These are phyloP conservation scores for Colletotrichum spinosum DNA, from an alignment of 2,329 filamentous ascomycete species.

Conservation along the genomic window DNA sequence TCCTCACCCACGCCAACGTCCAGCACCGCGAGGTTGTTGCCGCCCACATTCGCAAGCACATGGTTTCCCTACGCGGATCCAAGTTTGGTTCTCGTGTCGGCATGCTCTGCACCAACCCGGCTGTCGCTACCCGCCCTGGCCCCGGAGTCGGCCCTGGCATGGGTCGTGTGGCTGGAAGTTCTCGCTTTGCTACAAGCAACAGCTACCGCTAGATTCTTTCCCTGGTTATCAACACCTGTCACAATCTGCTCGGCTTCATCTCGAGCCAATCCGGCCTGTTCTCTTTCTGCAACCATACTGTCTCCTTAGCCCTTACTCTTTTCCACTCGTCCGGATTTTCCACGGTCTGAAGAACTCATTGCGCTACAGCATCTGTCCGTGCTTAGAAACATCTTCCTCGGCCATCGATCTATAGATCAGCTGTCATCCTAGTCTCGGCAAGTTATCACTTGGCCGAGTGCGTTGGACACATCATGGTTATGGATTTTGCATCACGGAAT, in stretches of 20 bases:
- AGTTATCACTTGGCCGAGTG: conserved; percentile 61
- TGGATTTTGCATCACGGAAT: conserved; percentile 66
- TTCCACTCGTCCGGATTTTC: conserved; percentile 42
- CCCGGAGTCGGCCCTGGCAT: conserved; percentile 80
- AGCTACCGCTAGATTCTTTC: conserved; percentile 62
- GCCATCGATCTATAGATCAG: conserved; percentile 66
- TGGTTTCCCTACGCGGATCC: conserved; percentile 97
- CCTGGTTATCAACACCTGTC: conserved; percentile 13
- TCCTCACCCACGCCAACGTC: conserved; percentile 86
- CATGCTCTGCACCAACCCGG: conserved; percentile 98
- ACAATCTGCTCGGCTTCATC: conserved; percentile 40
- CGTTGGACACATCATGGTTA: conserved; percentile 73
- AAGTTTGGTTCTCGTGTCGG: conserved; percentile 98
- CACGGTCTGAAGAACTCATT: conserved; percentile 45
- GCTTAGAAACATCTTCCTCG: conserved; percentile 60
- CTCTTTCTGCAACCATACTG: conserved; percentile 30
- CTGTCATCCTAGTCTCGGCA: conserved; percentile 67
- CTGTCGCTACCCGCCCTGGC: conserved; percentile 87
- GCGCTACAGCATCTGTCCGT: conserved; percentile 57
- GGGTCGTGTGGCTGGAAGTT: conserved; percentile 67
- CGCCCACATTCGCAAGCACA: conserved; percentile 96
- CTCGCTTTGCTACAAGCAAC: conserved; percentile 59
- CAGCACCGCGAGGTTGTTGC: conserved; percentile 95
- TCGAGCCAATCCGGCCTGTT: conserved; percentile 40
- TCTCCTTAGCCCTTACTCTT: conserved; percentile 15